Evolutionary conservation across 2,329 filamentous ascomycete genomes (phyloP).

Genomic region (Ceratocystis colombiana): DNA sequence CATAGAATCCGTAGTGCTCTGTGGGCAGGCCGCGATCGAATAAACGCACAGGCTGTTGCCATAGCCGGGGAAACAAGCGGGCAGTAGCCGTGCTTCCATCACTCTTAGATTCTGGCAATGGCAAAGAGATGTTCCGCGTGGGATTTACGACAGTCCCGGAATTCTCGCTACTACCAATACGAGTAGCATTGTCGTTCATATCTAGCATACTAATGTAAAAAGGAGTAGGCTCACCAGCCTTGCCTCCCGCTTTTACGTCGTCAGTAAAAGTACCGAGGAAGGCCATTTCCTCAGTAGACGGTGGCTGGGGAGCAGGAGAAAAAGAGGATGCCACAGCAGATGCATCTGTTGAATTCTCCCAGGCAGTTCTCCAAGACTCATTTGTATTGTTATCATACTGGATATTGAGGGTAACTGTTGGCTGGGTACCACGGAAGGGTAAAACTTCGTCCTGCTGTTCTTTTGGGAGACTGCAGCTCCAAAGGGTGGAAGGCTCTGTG

Average conservation of each 20-base stretch:
- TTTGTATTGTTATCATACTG: conserved; percentile 54
- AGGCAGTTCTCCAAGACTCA: conserved; percentile 36
- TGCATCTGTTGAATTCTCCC: conserved; percentile 31
- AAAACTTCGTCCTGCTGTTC: conserved; percentile 56
- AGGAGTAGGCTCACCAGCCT: conserved; percentile 75
- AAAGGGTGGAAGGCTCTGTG: conserved; percentile 60
- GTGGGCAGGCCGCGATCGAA: conserved; percentile 70
- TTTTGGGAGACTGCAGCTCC: conserved; percentile 79
- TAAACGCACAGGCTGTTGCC: conserved; percentile 69
- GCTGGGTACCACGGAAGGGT: conserved; percentile 57
- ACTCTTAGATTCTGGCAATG: conserved; percentile 49
- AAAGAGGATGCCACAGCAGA: conserved; percentile 14
- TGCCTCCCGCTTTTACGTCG: conserved; percentile 51
- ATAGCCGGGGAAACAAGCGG: conserved; percentile 58
- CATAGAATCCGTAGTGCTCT: conserved; percentile 92
- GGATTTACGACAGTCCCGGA: conserved; percentile 24
- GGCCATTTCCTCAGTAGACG: conserved; percentile 57
- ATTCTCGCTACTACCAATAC: conserved; percentile 30
- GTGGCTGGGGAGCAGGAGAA: conserved; percentile 46
- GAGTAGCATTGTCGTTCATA: conserved; percentile 34
- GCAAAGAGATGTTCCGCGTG: conserved; percentile 39
- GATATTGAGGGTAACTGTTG: conserved; percentile 73
- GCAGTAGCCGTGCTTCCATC: conserved; percentile 67
- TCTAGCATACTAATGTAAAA: conserved; percentile 71
- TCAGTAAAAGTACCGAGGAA: conserved; percentile 86